Evolutionary conservation across 805 yeast species (phyloP).

Genomic region (Monosporozyma unispora): DNA sequence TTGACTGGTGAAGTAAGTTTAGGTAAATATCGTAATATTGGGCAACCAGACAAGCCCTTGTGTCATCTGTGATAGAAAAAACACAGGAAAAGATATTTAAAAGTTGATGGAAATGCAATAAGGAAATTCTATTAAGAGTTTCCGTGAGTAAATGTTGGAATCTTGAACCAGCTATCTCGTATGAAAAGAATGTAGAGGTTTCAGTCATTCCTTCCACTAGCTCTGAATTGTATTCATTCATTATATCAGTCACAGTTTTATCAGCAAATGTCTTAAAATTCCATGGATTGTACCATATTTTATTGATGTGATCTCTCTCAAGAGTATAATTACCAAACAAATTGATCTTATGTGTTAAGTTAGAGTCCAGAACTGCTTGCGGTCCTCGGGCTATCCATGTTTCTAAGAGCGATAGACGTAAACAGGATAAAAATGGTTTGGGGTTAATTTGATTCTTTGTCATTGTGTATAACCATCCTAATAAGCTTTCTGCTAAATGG

Average conservation of each 20-base stretch:
- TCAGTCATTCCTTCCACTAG: conserved; percentile 12
- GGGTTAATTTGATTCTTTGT: conserved; percentile 8
- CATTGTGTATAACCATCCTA: conserved; percentile 17
- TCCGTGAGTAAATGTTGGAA: conserved; percentile 32
- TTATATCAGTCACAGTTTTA: conserved; percentile 7
- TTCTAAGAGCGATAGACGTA: conserved; percentile 19
- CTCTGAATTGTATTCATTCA: conserved; percentile 19
- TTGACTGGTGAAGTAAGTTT: conserved; percentile 27
- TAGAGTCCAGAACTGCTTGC: not conserved
- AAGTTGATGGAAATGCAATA: conserved; percentile 13
- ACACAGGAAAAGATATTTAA: conserved; percentile 16
- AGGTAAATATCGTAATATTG: conserved; percentile 84
- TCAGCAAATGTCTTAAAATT: conserved; percentile 13
- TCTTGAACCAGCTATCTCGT: conserved; percentile 34
- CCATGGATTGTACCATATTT: conserved; percentile 24
- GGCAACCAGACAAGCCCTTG: conserved; percentile 42
- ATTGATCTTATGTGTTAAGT: conserved; percentile 11
- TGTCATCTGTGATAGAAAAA: conserved; percentile 33
- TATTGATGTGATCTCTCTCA: conserved; percentile 7
- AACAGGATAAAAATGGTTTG: conserved; percentile 8
- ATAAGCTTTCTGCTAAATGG: conserved; percentile 18
- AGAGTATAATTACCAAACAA: conserved; percentile 21
- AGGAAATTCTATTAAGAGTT: conserved; percentile 14
- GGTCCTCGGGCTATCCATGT: conserved; percentile 15
- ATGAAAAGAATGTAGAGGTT: conserved; percentile 11